Conservation (phyloP, 2,329 filamentous ascomycete species). For the Ophiocordyceps camponoti-rufipedis region DNA sequence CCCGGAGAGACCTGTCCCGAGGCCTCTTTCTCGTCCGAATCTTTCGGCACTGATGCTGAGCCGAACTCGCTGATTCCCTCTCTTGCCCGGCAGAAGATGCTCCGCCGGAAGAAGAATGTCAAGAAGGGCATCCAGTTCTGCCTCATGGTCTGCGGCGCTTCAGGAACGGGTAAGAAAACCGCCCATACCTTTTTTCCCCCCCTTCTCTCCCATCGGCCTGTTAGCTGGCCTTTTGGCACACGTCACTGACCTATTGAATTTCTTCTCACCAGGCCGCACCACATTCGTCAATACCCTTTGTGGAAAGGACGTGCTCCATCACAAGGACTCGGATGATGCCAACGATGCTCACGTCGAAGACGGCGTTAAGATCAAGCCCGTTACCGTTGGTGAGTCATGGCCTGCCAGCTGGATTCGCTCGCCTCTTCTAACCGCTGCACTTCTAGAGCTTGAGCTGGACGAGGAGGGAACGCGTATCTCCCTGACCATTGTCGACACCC, state of each 20-base stretch:
- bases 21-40: not conserved
- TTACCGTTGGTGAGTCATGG: constrained; percentile 63
- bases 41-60: not conserved
- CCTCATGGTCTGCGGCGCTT: constrained; percentile 98
- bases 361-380: constrained; percentile 94
- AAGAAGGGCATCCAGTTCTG: constrained; percentile 99
- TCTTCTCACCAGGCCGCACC: constrained; percentile 51
- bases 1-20: not conserved
- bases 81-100: constrained; percentile 53
- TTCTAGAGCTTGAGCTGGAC: constrained; percentile 74
- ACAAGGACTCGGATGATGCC: constrained; percentile 88
- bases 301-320: constrained; percentile 75
- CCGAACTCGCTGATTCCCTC: not conserved
- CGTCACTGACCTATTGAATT: not conserved
- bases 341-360: constrained; percentile 82
- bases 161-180: constrained; percentile 64
- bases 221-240: not conserved
- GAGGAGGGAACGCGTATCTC: constrained; percentile 98
- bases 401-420: not conserved
- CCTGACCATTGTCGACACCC: constrained; percentile 94
- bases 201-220: constrained; percentile 1
- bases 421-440: not conserved
- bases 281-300: constrained; percentile 99
- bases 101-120: constrained; percentile 99
- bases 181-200: constrained; percentile 10